Conservation (phyloP, 805 yeast genomes). For the Kluyveromyces nonfermentans region DNA sequence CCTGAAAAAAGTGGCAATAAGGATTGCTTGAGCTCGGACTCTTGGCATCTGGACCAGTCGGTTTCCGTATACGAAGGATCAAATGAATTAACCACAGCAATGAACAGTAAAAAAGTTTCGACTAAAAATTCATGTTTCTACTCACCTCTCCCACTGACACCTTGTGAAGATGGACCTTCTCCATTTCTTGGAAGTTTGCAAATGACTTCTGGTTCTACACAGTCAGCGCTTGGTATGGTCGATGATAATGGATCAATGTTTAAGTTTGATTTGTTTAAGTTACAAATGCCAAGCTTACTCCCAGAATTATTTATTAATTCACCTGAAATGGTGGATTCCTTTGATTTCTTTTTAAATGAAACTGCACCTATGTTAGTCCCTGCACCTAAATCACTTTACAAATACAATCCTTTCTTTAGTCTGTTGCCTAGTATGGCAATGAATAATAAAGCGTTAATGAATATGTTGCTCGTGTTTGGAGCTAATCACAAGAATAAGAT, state of each 20-base stretch:
- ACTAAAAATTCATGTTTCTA: background rate
- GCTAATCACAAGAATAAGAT: conserved; percentile 32
- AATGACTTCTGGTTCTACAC: background rate
- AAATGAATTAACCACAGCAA: background rate
- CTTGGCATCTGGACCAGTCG: background rate
- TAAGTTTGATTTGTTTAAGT: conserved; percentile 24
- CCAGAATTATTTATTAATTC: conserved; percentile 54
- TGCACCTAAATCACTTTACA: conserved; percentile 46
- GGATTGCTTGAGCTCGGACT: background rate
- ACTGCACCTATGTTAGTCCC: conserved; percentile 59
- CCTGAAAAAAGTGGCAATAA: background rate
- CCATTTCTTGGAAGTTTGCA: background rate
- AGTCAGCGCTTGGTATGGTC: background rate
- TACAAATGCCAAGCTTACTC: conserved; percentile 32
- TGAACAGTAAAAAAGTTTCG: background rate
- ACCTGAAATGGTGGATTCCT: conserved; percentile 50
- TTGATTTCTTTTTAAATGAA: conserved; percentile 52
- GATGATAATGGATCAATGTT: background rate
- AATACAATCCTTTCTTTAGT: conserved; percentile 54
- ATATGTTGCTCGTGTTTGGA: conserved; percentile 46
- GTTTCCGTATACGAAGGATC: background rate
- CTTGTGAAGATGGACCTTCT: background rate
- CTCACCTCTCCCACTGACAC: background rate
- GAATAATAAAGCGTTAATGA: conserved; percentile 41
- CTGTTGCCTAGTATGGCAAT: conserved; percentile 62